A percentile compares a stretch with the other conserved stretches of the same genome.
phyloP scores from a whole-genome alignment of 768 basidiomycete genomes.

The Auriculariales sp. region DNA sequence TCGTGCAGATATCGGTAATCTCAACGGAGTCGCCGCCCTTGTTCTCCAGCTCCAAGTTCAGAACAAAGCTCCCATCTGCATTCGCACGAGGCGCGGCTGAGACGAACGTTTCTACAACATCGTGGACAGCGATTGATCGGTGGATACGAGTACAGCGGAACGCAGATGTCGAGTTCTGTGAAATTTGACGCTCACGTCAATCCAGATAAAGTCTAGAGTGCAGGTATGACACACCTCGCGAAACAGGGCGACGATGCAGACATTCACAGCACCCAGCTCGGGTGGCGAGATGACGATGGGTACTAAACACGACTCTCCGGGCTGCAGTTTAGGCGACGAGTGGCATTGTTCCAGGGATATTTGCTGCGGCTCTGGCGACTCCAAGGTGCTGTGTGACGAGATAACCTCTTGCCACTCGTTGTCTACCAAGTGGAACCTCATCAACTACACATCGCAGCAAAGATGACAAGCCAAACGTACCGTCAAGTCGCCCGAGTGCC shows the following conservation, averaged over 20 bases:
- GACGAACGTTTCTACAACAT: constrained; percentile 40
- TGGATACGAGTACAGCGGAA: constrained; percentile 46
- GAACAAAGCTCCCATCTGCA: constrained; percentile 4
- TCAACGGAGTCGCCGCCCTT: constrained; percentile 23
- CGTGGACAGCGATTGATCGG: constrained; percentile 42
- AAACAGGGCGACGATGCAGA: constrained; percentile 53
- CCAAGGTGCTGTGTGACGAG: constrained; percentile 37
- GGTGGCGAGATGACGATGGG: constrained; percentile 41
- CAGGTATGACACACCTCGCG: constrained; percentile 39
- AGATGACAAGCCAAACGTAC: neutral
- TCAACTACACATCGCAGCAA: constrained; percentile 1
- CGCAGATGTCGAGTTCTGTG: constrained; percentile 29
- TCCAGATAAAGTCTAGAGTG: no score
- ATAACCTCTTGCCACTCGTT: constrained; percentile 21
- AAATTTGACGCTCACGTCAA: neutral
- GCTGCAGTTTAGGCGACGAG: constrained; percentile 18
- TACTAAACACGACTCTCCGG: constrained; percentile 38
- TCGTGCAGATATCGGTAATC: constrained; percentile 42
- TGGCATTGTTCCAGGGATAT: constrained; percentile 24
- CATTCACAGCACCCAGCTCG: constrained; percentile 29
- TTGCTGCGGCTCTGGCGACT: constrained; percentile 27
- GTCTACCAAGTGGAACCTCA: neutral
- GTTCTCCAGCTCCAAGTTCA: constrained; percentile 39
- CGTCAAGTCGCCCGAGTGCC: constrained; percentile 2
- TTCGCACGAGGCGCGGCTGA: constrained; percentile 30